Base-by-base conservation (phyloP, 352 stramenopile genomes). In the Pythium myriotylum region DNA sequence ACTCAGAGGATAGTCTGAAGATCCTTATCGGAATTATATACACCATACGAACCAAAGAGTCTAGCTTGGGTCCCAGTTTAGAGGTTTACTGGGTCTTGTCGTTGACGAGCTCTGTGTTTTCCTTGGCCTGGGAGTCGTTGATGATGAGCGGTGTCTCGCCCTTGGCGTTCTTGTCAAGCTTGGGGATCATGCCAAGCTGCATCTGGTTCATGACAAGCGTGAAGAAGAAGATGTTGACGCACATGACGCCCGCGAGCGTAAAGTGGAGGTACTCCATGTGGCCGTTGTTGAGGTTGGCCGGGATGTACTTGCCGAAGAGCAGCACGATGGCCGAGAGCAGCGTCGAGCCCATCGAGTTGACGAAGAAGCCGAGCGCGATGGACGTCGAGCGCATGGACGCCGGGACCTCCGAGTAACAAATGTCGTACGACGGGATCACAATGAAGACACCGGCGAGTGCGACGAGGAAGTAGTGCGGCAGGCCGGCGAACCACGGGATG, bases 391-490 rank as follows among this genome's bases (percentile, higher is more conserved):
- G 56, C 66, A 81, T 76, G 43, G 27, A 68, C 55, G 54, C 41
- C 8, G 72, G 72, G 24, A 80, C 68, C 39, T 80, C 72, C n/a
- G 68, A 70, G 68, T 80, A 80, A 40, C 63, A 70, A 39, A 80
- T 65, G 40, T 77, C 66, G 59, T 80, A 77, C 20, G 65, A 64
- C 54, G 66, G 49, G 47, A 68, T 62, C 26, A 50, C 37, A 19
- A 68, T 62, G 29, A 68, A 59, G 14, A 62, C 46, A 3, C 54
- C 53, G 7, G 61, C 68, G 19, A 76, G 62, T 20, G 72, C 60
- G 10, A 77, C 62, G 4, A 79, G 52, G 12, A 77, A 47, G 51
- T 86, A 86, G 39, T 86, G 65, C n/a, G 71, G 71, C n/a, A 86
- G 73, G 45, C 61, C 73, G 22, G 46, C 71, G 35, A 49, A 70